phyloP scores from a whole-genome alignment of 2,329 filamentous ascomycete species.

The Pseudocercospora crystallina region DNA sequence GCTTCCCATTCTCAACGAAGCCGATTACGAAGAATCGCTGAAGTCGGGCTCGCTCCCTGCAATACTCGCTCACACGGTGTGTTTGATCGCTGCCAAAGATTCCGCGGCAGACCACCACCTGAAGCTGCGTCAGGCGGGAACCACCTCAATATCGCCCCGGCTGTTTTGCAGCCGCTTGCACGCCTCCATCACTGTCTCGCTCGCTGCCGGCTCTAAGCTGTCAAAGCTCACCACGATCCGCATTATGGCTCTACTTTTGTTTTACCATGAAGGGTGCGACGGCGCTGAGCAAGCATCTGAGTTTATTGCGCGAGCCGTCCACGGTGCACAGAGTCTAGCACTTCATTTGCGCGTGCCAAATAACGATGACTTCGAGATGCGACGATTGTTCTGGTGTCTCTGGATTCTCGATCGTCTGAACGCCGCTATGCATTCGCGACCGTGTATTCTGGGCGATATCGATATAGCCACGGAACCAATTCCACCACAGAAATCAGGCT shows the following conservation, averaged over 20 bases:
- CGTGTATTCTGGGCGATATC: conserved; percentile 48
- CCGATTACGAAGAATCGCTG: conserved; percentile 41
- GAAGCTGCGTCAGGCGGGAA: conserved; percentile 34
- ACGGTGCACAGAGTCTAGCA: too few species aligned
- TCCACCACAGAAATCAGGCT: conserved; percentile 42
- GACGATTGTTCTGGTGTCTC: conserved; percentile 51
- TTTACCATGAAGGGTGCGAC: conserved; percentile 49
- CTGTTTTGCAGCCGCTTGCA: conserved; percentile 48
- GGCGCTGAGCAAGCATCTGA: conserved; percentile 48
- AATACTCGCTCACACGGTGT: conserved; percentile 47
- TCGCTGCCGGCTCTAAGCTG: conserved; percentile 42
- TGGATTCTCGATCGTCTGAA: conserved; percentile 52
- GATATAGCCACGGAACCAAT: conserved; percentile 47
- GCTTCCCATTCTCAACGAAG: conserved; percentile 47
- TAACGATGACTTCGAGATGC: conserved; percentile 33
- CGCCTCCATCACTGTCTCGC: conserved; percentile 40
- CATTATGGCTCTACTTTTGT: conserved; percentile 46
- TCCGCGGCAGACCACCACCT: conserved; percentile 41
- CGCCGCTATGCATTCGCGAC: conserved; percentile 47
- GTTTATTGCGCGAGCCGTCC: too few species aligned
- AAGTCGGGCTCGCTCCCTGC: conserved; percentile 37
- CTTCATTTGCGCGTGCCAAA: conserved; percentile 19
- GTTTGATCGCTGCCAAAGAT: conserved; percentile 50
- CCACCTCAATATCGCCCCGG: conserved; percentile 38
- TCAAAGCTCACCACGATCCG: conserved; percentile 49